Base-by-base conservation (phyloP, 2,329 filamentous ascomycete species). In the Ascosphaera apis region DNA sequence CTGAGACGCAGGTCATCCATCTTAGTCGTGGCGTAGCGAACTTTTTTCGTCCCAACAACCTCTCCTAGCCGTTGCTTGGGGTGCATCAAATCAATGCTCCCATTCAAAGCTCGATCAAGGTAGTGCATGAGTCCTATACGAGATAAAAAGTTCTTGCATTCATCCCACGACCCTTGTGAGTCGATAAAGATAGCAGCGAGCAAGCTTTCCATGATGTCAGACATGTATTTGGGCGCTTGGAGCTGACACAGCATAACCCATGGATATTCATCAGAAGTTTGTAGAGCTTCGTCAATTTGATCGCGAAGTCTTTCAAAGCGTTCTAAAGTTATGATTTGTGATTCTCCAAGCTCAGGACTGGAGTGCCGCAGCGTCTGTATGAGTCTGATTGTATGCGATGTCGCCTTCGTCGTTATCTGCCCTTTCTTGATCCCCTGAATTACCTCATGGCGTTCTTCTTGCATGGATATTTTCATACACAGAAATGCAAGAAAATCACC, bases 101-200 rank as follows among this genome's bases (percentile, higher is more conserved):
- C 55, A 1, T 49, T 44, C 7, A 91, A 45, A 8, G 83, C 57
- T 2, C 72, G 63, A 0, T 66, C 56, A 39, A 91, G 52, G 42
- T 70, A 69, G 0, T 55, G 49, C 28, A 83, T 43, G 3, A 93
- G 60, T 0, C 81, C 81, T 3, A 82, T 56, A 0, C 59, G 56
- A 32, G 67, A 62, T 0, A 81, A 50, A 27, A 93, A 62, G 0
- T 36, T 47, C 35, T 65, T 58, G 45, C 81, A 91, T 0, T 50
- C 51, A 0, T 57, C 57, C 11, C 81, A 48, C 1, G 66, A 63
- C 0, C 76, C 77, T 0, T 64, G 44, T 0, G 65, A 78, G 51
- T 95, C 88, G 15, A 92, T 60, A 61, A 78, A 93, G 0, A 93
- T 64, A 0, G 83, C 84, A 0, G 80, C 86, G 0, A 95, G 53